Percentiles rank a stretch among this genome's conserved stretches.
phyloP scores from a whole-genome alignment of 345 rosid genomes.

The Noccaea bulbosa region DNA sequence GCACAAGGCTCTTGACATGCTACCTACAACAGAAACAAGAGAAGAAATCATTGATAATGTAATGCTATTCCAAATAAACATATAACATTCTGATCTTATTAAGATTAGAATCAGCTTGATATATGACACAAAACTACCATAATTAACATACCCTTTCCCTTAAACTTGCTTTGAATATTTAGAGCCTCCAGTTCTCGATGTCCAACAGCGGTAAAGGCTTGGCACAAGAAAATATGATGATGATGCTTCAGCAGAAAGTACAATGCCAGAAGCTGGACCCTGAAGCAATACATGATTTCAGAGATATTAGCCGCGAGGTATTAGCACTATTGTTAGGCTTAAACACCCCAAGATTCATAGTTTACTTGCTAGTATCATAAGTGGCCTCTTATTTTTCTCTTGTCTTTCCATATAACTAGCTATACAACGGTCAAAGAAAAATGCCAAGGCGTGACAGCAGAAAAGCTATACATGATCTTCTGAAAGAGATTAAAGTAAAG shows the following conservation, averaged over 20 bases:
- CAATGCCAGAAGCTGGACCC: slow-evolving; percentile 31
- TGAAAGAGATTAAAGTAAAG: slow-evolving; percentile 26
- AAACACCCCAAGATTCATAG: not conserved
- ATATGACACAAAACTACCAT: too few species aligned
- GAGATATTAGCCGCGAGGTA: not conserved
- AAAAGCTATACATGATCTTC: slow-evolving; percentile 5
- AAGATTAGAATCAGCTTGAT: too few species aligned
- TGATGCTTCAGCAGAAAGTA: too few species aligned
- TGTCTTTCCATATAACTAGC: slow-evolving; percentile 21
- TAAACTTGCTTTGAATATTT: slow-evolving; percentile 8
- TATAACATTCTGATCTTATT: not conserved
- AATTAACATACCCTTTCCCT: not conserved
- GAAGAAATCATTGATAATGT: slow-evolving; percentile 28
- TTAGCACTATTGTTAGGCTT: not conserved
- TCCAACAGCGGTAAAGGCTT: not conserved
- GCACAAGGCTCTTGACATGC: slow-evolving; percentile 23
- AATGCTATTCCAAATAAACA: slow-evolving; percentile 12
- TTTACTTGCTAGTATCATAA: not conserved
- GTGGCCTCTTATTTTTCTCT: not conserved
- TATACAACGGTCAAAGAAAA: too few species aligned
- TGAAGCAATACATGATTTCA: slow-evolving; percentile 4
- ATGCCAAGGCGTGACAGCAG: slow-evolving; percentile 25
- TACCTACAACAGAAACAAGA: not conserved
- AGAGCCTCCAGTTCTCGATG: not conserved
- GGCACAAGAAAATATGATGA: too few species aligned